Percentiles rank a stretch among this genome's conserved stretches.
Evolutionary conservation across 2,329 filamentous ascomycete species (phyloP).

Genomic region (Fusarium zealandicum): DNA sequence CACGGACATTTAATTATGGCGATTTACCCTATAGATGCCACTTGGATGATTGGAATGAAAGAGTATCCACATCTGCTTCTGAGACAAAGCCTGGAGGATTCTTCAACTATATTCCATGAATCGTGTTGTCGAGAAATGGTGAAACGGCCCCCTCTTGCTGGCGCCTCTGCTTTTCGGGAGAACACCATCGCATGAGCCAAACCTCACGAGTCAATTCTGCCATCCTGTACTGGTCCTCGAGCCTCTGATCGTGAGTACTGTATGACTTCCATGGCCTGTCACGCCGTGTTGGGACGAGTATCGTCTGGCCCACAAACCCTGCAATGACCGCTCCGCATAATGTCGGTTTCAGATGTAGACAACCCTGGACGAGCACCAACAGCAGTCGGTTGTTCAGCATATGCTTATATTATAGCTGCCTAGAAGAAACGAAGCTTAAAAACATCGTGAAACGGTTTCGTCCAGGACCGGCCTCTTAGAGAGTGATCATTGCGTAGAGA

Average conservation of each 20-base stretch:
- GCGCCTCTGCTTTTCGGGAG: neutral
- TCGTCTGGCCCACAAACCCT: neutral
- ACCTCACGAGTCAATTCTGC: neutral
- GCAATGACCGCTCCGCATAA: conserved; percentile 11
- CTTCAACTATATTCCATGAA: neutral
- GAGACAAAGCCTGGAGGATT: neutral
- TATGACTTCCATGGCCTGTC: too few relatives aligned
- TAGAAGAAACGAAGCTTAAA: neutral
- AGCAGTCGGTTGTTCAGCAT: conserved; percentile 3
- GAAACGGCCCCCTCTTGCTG: neutral
- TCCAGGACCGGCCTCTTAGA: neutral
- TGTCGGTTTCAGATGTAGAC: conserved; percentile 23
- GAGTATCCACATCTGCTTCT: neutral
- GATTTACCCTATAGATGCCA: neutral
- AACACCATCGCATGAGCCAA: neutral
- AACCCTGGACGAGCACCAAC: conserved; percentile 1
- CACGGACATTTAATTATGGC: neutral
- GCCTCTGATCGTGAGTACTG: too few relatives aligned
- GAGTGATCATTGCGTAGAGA: neutral
- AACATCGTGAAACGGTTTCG: conserved; percentile 9
- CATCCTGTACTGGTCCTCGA: neutral
- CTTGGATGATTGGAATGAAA: neutral
- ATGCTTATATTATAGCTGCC: conserved; percentile 6
- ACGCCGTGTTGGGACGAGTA: too few relatives aligned
- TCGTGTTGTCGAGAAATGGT: neutral